Conservation (phyloP, 1,284 basidiomycete genomes). For the Retiboletus fuscus region DNA sequence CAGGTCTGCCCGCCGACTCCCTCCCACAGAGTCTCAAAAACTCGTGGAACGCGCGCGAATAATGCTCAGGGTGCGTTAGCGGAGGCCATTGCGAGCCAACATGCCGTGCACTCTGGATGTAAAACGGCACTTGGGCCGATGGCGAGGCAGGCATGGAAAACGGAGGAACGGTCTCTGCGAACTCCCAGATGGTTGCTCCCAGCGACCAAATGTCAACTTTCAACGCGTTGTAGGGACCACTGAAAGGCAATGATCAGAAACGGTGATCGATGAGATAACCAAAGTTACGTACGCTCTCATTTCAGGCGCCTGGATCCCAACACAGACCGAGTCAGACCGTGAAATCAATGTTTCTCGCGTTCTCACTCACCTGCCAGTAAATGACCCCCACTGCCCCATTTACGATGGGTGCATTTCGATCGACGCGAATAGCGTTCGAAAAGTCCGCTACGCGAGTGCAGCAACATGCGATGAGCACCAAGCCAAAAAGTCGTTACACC, state of each 20-base stretch:
- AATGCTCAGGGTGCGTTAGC: constrained; percentile 66
- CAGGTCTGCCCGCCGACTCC: constrained; percentile 66
- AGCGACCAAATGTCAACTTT: constrained; percentile 85
- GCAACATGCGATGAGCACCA: constrained; percentile 23
- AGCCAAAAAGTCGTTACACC: constrained; percentile 6
- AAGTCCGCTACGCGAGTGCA: constrained; percentile 72
- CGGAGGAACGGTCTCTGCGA: constrained; percentile 78
- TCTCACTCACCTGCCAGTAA: constrained; percentile 71
- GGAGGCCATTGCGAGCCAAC: constrained; percentile 73
- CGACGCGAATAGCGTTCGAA: constrained; percentile 73
- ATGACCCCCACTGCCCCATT: constrained; percentile 74
- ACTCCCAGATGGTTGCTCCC: constrained; percentile 85
- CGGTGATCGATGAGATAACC: background rate
- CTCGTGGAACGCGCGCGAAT: constrained; percentile 78
- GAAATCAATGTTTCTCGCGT: background rate
- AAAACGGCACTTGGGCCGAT: constrained; percentile 31
- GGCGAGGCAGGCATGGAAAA: constrained; percentile 63
- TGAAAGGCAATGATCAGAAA: constrained; percentile 40
- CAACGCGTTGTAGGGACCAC: constrained; percentile 76
- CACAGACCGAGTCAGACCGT: constrained; percentile 26
- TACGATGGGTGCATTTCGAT: constrained; percentile 59
- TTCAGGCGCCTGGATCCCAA: constrained; percentile 64
- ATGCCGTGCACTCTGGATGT: constrained; percentile 57
- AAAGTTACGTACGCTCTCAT: constrained; percentile 64
- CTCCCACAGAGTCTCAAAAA: constrained; percentile 77